These are phyloP conservation scores for Calonectria pteridis DNA, from an alignment of 2,329 filamentous ascomycete genomes.

Conservation along the genomic window DNA sequence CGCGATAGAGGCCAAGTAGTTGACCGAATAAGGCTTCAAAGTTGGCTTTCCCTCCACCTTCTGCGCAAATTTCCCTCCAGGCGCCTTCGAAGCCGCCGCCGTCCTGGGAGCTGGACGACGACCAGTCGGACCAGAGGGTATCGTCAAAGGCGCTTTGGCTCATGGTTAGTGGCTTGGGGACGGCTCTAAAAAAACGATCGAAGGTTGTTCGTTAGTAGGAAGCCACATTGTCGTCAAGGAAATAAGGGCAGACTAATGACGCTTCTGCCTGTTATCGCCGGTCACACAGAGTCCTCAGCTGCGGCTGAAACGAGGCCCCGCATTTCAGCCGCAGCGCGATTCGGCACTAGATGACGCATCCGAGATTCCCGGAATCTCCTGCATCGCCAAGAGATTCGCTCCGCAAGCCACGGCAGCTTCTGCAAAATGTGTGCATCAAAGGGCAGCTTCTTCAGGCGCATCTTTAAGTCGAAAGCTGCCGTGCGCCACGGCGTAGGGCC, in stretches of 20 bases:
- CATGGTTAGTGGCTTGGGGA: background rate
- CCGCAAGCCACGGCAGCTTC: background rate
- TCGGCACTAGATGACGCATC: background rate
- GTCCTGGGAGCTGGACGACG: no score
- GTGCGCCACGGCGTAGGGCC: background rate
- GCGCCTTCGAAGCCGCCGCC: background rate
- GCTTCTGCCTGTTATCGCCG: background rate
- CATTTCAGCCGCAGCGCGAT: background rate
- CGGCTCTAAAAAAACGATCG: background rate
- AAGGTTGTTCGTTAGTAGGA: background rate
- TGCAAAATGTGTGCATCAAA: background rate
- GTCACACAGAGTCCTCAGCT: background rate
- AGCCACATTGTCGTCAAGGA: background rate
- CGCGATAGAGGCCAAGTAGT: background rate
- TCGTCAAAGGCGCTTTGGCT: background rate
- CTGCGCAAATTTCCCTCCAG: background rate
- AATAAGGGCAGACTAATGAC: background rate
- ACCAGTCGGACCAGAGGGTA: slow-evolving; percentile 7
- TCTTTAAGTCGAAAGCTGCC: background rate
- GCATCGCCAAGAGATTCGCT: background rate
- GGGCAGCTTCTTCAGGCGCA: background rate
- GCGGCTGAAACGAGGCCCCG: background rate
- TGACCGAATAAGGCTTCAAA: background rate
- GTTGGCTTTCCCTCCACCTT: background rate
- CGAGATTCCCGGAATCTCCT: background rate